Evolutionary conservation across 2,329 filamentous ascomycete species (phyloP).

Genomic region (Penicillium sp.): DNA sequence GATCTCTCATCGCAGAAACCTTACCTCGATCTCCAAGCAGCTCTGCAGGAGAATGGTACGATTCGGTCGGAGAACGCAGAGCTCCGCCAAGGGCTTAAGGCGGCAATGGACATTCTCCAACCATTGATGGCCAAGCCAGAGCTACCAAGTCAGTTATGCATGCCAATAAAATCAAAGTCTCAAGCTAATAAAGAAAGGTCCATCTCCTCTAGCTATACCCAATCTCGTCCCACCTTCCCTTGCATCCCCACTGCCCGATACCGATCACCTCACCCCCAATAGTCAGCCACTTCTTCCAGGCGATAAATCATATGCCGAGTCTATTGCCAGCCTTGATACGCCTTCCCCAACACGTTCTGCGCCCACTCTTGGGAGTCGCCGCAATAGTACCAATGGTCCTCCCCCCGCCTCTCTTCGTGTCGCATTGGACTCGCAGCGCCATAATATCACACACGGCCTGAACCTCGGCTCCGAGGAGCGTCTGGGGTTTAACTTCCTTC

Average conservation of each 20-base stretch:
- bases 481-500: conserved; percentile 69
- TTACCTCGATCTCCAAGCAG: conserved; percentile 77
- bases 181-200: conserved; percentile 14
- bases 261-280: conserved; percentile 22
- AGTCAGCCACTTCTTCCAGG: conserved; percentile 16
- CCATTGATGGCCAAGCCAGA: conserved; percentile 43
- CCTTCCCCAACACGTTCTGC: conserved; percentile 32
- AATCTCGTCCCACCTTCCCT: conserved; percentile 18
- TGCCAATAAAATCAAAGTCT: not conserved
- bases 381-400: conserved; percentile 23
- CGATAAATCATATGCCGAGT: conserved; percentile 31
- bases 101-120: conserved; percentile 58
- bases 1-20: conserved; percentile 78
- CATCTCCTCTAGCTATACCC: conserved; percentile 16
- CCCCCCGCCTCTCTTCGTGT: conserved; percentile 35
- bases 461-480: conserved; percentile 61
- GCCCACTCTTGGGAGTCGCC: conserved; percentile 23
- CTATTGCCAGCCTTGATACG: conserved; percentile 29
- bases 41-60: conserved; percentile 70
- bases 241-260: conserved; percentile 29
- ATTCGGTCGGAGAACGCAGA: conserved; percentile 78
- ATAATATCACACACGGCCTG: conserved; percentile 52
- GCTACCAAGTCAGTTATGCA: conserved; percentile 41
- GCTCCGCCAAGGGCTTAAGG: conserved; percentile 66
- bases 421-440: conserved; percentile 44